phyloP scores from a whole-genome alignment of 2,329 filamentous ascomycete genomes.

The Cladophialophora chaetospira region DNA sequence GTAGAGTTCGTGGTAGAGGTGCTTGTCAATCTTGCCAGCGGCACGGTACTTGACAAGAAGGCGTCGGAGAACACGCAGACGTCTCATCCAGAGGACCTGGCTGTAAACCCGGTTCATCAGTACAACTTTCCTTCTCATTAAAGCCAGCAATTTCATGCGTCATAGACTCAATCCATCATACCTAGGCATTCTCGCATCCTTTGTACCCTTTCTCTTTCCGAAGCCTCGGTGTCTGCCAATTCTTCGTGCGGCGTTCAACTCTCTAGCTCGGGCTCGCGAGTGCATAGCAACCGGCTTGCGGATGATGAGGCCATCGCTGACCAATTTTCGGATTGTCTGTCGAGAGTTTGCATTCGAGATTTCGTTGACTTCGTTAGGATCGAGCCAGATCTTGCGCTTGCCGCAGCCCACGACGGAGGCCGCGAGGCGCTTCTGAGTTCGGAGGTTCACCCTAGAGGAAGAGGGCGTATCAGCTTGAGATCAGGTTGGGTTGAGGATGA shows the following conservation, averaged over 20 bases:
- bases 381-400: constrained; percentile 99
- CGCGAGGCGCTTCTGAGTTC: constrained; percentile 99
- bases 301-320: constrained; percentile 99
- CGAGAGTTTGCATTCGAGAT: constrained; percentile 99
- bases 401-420: constrained; percentile 98
- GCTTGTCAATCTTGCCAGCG: constrained; percentile 99
- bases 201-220: constrained; percentile 99
- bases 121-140: not conserved
- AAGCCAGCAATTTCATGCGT: not conserved
- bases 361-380: constrained; percentile 98
- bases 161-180: constrained; percentile 54
- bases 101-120: constrained; percentile 49
- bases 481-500: not conserved
- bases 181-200: constrained; percentile 98
- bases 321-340: constrained; percentile 99
- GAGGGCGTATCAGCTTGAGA: constrained; percentile 2
- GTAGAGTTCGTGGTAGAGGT: constrained; percentile 99
- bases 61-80: constrained; percentile 97
- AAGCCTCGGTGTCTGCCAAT: constrained; percentile 98
- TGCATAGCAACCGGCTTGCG: constrained; percentile 99
- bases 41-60: constrained; percentile 99
- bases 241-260: constrained; percentile 89
- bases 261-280: constrained; percentile 93
- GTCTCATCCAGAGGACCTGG: constrained; percentile 99
- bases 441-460: constrained; percentile 77